phyloP scores from a whole-genome alignment of 371 early-diverging fungal genomes.

The Mucor lusitanicus region DNA sequence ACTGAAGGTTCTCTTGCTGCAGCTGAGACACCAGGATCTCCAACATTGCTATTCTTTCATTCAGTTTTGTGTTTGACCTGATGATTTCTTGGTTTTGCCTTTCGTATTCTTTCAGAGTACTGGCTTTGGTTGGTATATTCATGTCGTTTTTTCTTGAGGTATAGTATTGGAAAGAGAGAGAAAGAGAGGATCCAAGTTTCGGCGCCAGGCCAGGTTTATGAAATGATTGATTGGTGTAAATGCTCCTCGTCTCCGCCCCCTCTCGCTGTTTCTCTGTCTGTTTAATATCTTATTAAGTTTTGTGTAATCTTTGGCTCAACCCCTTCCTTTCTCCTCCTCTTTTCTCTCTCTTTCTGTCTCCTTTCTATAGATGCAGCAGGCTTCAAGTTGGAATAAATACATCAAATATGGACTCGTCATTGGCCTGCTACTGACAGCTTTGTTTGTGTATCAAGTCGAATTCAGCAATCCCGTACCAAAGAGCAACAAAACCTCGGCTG shows the following conservation, averaged over 20 bases:
- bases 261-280: background rate
- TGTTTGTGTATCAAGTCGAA: background rate
- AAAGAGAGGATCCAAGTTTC: background rate
- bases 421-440: background rate
- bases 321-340: background rate
- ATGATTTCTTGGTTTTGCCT: constrained; percentile 19
- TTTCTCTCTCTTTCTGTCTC: background rate
- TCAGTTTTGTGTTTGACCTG: constrained; percentile 3
- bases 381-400: background rate
- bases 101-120: background rate
- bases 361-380: background rate
- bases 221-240: background rate
- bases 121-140: background rate
- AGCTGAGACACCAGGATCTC: constrained; percentile 5
- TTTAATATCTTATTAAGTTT: background rate
- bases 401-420: constrained; percentile 7
- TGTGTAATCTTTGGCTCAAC: background rate
- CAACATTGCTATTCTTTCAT: constrained; percentile 7
- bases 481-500: constrained; percentile 2
- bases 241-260: no score
- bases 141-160: background rate
- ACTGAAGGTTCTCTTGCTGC: constrained; percentile 12
- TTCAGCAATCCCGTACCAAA: background rate
- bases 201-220: background rate
- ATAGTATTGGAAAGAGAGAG: background rate